phyloP scores from a whole-genome alignment of 2,329 filamentous ascomycete species.

The Septoria petroselini region DNA sequence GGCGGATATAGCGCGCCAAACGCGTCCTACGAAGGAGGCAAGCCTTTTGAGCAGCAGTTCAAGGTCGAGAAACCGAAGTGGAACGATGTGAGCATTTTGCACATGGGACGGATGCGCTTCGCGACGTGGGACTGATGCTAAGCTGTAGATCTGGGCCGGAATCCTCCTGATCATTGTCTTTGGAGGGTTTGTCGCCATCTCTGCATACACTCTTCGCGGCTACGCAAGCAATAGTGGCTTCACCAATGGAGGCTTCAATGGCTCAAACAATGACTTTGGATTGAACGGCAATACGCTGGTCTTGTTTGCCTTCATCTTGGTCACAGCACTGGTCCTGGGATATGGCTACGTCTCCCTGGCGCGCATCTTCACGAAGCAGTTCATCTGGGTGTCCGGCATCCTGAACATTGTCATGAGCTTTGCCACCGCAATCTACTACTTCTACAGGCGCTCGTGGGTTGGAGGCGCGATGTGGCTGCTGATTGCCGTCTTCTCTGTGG shows the following conservation, averaged over 20 bases:
- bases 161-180: constrained; percentile 70
- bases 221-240: constrained; percentile 63
- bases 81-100: constrained; percentile 57
- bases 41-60: constrained; percentile 75
- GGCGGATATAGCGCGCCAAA: constrained; percentile 33
- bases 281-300: constrained; percentile 82
- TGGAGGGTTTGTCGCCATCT: constrained; percentile 72
- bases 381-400: constrained; percentile 90
- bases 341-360: constrained; percentile 67
- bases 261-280: constrained; percentile 61
- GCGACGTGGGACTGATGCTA: not conserved
- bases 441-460: constrained; percentile 71
- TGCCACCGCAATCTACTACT: constrained; percentile 84
- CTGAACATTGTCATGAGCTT: constrained; percentile 80
- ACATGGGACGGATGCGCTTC: not conserved
- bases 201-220: constrained; percentile 69
- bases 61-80: constrained; percentile 79
- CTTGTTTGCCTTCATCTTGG: constrained; percentile 76
- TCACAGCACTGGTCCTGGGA: constrained; percentile 69
- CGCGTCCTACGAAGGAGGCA: constrained; percentile 40
- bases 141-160: constrained; percentile 68
- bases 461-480: constrained; percentile 84
- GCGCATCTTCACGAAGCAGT: constrained; percentile 64
- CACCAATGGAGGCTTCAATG: constrained; percentile 67
- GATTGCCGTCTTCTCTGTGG: constrained; percentile 73